A percentile compares a stretch with the other conserved stretches of the same genome.
Conservation (phyloP, 2,329 filamentous ascomycete genomes). For the Penicillium janthinellum region DNA sequence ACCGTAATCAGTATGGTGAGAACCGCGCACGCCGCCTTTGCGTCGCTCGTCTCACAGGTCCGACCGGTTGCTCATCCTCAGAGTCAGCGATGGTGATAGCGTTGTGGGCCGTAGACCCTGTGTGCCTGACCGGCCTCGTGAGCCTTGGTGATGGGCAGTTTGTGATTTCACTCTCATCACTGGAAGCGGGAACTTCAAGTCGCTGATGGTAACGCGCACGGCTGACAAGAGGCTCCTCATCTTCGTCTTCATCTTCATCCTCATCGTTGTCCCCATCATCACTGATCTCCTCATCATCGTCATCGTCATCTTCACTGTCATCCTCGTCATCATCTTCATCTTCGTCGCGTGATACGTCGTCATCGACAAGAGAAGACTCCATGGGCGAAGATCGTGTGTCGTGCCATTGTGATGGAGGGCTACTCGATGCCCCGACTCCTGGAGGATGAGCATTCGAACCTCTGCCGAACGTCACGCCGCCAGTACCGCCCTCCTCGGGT, state of each 20-base stretch:
- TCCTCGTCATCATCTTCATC: not conserved
- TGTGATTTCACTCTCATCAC: slow-evolving; percentile 15
- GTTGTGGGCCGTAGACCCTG: slow-evolving; percentile 14
- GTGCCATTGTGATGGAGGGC: not conserved
- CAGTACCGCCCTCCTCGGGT: slow-evolving; percentile 20
- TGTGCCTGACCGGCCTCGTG: slow-evolving; percentile 2
- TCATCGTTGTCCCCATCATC: not conserved
- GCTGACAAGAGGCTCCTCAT: slow-evolving; percentile 1
- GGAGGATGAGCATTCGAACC: not conserved
- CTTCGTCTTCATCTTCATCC: not conserved
- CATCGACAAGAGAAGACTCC: not conserved
- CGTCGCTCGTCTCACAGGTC: slow-evolving; percentile 24
- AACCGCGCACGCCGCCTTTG: slow-evolving; percentile 23
- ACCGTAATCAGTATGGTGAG: slow-evolving; percentile 23
- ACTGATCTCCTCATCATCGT: not conserved
- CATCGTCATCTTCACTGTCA: not conserved
- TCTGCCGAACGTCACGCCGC: not conserved
- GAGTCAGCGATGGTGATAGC: slow-evolving; percentile 28
- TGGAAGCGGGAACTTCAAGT: not conserved
- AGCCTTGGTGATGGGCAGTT: slow-evolving; percentile 16
- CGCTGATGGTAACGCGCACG: not conserved
- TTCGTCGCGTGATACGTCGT: not conserved
- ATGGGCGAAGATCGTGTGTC: slow-evolving; percentile 3
- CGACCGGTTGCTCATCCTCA: slow-evolving; percentile 29
- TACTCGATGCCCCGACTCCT: not conserved